Percentiles rank a stretch among this genome's conserved stretches.
phyloP scores from a whole-genome alignment of 768 basidiomycete species.

The Suillus americanus region DNA sequence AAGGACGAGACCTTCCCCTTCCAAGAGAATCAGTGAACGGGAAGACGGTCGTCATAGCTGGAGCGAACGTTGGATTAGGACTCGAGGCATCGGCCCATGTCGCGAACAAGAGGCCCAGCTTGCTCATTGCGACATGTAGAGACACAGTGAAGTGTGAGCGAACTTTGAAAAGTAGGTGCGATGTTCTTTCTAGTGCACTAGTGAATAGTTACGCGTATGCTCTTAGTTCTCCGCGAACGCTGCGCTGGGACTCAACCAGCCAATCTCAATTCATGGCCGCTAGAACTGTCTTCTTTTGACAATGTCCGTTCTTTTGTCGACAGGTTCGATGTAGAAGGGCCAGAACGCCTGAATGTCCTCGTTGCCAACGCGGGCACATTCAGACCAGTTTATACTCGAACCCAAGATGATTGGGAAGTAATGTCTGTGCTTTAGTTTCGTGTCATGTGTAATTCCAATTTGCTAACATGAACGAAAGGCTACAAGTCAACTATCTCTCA shows the following conservation, averaged over 20 bases:
- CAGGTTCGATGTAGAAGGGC: conserved; percentile 24
- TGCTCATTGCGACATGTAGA: conserved; percentile 36
- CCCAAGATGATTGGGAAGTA: conserved; percentile 48
- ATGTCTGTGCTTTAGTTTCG: conserved; percentile 29
- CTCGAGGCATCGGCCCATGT: conserved; percentile 32
- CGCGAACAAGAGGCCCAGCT: conserved; percentile 30
- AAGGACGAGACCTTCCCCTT: conserved; percentile 17
- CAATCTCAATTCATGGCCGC: conserved; percentile 26
- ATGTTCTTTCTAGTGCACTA: neutral
- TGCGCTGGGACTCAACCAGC: neutral
- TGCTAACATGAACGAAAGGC: conserved; percentile 17
- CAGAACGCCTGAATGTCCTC: conserved; percentile 27
- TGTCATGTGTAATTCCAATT: neutral
- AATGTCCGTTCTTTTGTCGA: conserved; percentile 33
- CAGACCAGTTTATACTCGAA: conserved; percentile 20
- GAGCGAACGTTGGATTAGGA: conserved; percentile 46
- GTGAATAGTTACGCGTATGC: conserved; percentile 15
- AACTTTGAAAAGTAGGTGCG: conserved; percentile 17
- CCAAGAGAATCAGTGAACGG: conserved; percentile 30
- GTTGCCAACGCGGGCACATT: conserved; percentile 32
- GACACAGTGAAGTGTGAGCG: conserved; percentile 26
- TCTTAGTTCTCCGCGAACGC: conserved; percentile 10
- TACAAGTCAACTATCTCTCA: conserved; percentile 37
- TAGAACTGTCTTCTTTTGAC: conserved; percentile 35
- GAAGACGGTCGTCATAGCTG: conserved; percentile 50